Percentiles rank a stretch among this genome's conserved stretches.
Conservation (phyloP, 2,329 filamentous ascomycete genomes). For the Macrophomina phaseolina region DNA sequence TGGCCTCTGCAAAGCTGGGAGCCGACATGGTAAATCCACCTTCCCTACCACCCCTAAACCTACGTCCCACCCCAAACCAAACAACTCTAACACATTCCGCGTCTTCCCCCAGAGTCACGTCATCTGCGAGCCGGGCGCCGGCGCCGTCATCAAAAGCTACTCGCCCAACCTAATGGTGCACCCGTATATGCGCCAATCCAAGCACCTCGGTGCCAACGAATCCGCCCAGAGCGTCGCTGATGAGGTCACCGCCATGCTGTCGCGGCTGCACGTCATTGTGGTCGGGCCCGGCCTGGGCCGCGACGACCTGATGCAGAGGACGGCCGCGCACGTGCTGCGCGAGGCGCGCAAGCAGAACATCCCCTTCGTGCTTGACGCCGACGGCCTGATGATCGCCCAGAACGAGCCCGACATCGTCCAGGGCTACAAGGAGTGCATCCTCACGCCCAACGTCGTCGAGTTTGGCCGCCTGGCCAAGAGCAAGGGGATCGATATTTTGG, state of each 20-base stretch:
- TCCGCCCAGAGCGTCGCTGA: conserved; percentile 67
- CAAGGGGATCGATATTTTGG: conserved; percentile 68
- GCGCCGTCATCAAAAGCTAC: conserved; percentile 90
- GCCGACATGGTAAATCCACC: conserved; percentile 76
- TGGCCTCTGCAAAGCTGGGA: conserved; percentile 90
- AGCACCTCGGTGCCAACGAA: conserved; percentile 61
- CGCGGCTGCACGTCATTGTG: conserved; percentile 88
- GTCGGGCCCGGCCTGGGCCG: conserved; percentile 91
- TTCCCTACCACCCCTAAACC: not conserved
- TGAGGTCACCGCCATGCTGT: conserved; percentile 77
- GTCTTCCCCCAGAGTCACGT: conserved; percentile 72
- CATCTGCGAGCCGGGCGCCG: conserved; percentile 90
- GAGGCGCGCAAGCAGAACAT: conserved; percentile 75
- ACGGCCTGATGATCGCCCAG: conserved; percentile 81
- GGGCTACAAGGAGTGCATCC: conserved; percentile 81
- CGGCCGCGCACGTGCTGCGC: conserved; percentile 76
- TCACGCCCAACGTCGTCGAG: conserved; percentile 95
- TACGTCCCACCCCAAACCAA: conserved; percentile 9
- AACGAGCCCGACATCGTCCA: conserved; percentile 75
- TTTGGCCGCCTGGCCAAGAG: conserved; percentile 82
- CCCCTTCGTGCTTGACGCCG: conserved; percentile 89
- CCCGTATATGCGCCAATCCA: conserved; percentile 85
- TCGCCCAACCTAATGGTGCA: conserved; percentile 99
- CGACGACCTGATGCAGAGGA: conserved; percentile 87
- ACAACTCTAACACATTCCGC: conserved; percentile 7